Evolutionary conservation across 345 rosid species (phyloP).

Genomic region (Salix caprea): DNA sequence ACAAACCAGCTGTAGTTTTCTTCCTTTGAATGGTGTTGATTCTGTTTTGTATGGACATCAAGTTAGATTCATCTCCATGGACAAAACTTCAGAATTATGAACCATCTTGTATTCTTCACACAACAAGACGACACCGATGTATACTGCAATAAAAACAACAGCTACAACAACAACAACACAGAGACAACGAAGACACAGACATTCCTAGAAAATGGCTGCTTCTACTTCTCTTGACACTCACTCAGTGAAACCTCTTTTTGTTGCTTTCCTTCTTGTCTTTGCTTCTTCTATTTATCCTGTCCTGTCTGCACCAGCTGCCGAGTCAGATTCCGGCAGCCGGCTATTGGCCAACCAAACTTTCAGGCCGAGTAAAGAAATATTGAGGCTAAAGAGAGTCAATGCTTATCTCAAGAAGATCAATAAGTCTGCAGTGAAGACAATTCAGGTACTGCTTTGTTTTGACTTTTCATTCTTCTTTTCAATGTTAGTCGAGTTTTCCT

Average conservation of each 20-base stretch:
- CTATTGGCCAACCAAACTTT: slow-evolving; percentile 21
- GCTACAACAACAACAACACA: slow-evolving; percentile 26
- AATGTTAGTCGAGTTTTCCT: background rate
- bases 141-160: slow-evolving; percentile 32
- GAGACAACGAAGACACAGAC: slow-evolving; percentile 35
- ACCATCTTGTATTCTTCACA: slow-evolving; percentile 15
- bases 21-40: slow-evolving; percentile 4
- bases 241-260: slow-evolving; percentile 39
- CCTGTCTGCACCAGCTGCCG: slow-evolving; percentile 27
- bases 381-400: slow-evolving; percentile 17
- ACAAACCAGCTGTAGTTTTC: slow-evolving; percentile 11
- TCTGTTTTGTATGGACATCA: slow-evolving; percentile 47
- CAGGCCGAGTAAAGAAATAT: slow-evolving; percentile 11
- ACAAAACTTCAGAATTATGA: slow-evolving; percentile 25
- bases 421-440: slow-evolving; percentile 32
- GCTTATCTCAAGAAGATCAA: slow-evolving; percentile 31
- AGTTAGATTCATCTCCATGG: slow-evolving; percentile 34
- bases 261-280: slow-evolving; percentile 40
- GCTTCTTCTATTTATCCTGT: slow-evolving; percentile 32
- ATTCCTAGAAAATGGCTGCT: slow-evolving; percentile 58
- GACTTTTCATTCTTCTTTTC: background rate
- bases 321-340: slow-evolving; percentile 42
- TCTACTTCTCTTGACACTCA: slow-evolving; percentile 25
- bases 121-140: slow-evolving; percentile 53
- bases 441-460: slow-evolving; percentile 17